phyloP scores from a whole-genome alignment of 495 filamentous ascomycete species.

The Daldinia childiae region DNA sequence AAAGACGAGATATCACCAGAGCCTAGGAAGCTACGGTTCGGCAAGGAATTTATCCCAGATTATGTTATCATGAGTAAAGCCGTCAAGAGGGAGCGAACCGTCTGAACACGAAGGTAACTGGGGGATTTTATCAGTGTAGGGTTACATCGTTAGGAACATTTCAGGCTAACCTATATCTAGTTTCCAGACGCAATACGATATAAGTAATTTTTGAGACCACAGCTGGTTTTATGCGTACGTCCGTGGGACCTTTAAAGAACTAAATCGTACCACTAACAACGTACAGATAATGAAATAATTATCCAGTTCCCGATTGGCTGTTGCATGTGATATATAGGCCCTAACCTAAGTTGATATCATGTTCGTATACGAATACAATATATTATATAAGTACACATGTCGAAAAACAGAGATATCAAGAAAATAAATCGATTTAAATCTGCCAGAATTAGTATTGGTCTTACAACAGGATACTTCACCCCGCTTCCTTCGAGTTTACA shows the following conservation, averaged over 20 bases:
- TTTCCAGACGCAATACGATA: background rate
- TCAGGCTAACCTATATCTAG: background rate
- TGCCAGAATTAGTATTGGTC: background rate
- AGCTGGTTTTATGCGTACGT: background rate
- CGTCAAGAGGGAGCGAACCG: slow-evolving; percentile 38
- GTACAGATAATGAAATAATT: background rate
- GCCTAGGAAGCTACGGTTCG: slow-evolving; percentile 69
- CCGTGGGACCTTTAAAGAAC: background rate
- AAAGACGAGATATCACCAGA: slow-evolving; percentile 73
- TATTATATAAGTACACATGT: background rate
- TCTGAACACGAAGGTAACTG: background rate
- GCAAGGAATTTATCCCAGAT: slow-evolving; percentile 69
- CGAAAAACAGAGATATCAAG: background rate
- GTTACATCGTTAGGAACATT: background rate
- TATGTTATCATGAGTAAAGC: slow-evolving; percentile 78
- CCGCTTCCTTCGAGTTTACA: slow-evolving; percentile 27
- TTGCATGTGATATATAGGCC: slow-evolving; percentile 7
- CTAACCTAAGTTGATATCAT: slow-evolving; percentile 14
- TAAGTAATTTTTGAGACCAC: background rate
- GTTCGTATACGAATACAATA: slow-evolving; percentile 18
- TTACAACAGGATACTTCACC: slow-evolving; percentile 1
- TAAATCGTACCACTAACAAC: background rate
- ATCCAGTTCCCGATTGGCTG: background rate
- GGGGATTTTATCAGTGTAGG: background rate
- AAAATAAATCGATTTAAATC: background rate